Evolutionary conservation across 192 early-diverging fungal species (phyloP), one percentile per base, ranked within the genome.

Genomic region (Backusella westeae): DNA sequence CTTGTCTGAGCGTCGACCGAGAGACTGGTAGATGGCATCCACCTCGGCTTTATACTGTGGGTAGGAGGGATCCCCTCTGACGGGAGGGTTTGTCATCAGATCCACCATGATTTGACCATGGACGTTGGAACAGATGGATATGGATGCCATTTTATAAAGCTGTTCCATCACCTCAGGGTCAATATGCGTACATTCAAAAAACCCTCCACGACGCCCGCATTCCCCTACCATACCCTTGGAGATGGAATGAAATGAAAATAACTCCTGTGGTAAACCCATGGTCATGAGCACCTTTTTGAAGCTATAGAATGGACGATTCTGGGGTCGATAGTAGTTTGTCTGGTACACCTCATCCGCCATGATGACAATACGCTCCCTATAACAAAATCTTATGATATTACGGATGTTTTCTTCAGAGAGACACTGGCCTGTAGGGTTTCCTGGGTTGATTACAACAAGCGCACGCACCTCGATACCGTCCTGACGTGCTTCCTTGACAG

Each of bases 261-360:
- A 87, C 85, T 99, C 96, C 9, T 94, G 78, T 53, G 86, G 75
- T n/a, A 88, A 80, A 21, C 21, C 21, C 52, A 73, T 69, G 35
- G 91, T 84, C 83, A 89, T 90, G 29, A 97, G 84, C 5, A 96
- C 91, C 84, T 99, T 97, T 80, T 96, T 97, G 89, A 99, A 99
- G 42, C 94, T 96, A 76, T 93, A 90, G 81, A 98, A 99, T 19
- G 97, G 97, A n/a, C 91, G 89, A 6, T 86, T 78, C 21, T 84
- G 79, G 14, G 89, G 90, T 19, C 86, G 82, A 87, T 98, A 98
- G 66, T 96, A 92, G 83, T 98, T 98, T 68, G 95, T 92, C 85
- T 99, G 97, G 85, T 99, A 99, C 34, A 99, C 97, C 78, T 99
- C 97, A 83, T 99, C 97, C 0, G 97, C 97, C 41, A 99, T 77